Base-by-base conservation (phyloP, 257 asterid genomes). In the Ilex aquifolium region DNA sequence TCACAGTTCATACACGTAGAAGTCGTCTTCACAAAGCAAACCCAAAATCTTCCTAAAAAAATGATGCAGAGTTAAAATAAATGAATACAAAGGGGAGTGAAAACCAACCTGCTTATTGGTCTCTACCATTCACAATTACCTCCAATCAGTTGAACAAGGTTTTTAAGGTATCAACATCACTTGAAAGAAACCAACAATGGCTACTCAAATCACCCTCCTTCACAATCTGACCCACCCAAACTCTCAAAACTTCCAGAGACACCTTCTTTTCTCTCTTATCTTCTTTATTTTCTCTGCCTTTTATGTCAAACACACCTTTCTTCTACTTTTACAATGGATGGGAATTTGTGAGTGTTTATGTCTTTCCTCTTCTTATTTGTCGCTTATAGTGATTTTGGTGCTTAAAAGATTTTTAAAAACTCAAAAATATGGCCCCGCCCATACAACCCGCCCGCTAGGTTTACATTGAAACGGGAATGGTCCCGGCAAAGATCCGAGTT, bases 291-390 rank as follows among this genome's bases (percentile, higher is more conserved):
- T 32, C 9, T 36, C 59, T 58, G 13, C 46, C 40, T 21, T 64
- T 74, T 52, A 31, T 44, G 60, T 65, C 65, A 60, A 63, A 62
- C 63, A 64, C 73, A 27, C 68, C 60, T 62, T 56, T 46, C 31
- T 68, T 69, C 69, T 61, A 29, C 51, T 2, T 57, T 2, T 57
- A 57, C 66, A 11, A 76, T 60, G 49, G 80, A 65, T 52, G 15
- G 60, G 68, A 74, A 78, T 69, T 21, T 21, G 27, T 74, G 89
- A 76, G 95, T 79, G 91, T 82, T 69, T 70, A 80, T 56, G 61
- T 68, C 6, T 13, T 56, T 42, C 64, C 27, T 50, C 17, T 73
- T 48, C 12, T 21, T n/a, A 48, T 6, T 56, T 15, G 29, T 2
- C 1, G 3, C 21, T 44, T n/a, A 6, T 2, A 5, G 29, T 7